Conservation (phyloP, 2,329 filamentous ascomycete genomes). For the Nannizzia gypsea region DNA sequence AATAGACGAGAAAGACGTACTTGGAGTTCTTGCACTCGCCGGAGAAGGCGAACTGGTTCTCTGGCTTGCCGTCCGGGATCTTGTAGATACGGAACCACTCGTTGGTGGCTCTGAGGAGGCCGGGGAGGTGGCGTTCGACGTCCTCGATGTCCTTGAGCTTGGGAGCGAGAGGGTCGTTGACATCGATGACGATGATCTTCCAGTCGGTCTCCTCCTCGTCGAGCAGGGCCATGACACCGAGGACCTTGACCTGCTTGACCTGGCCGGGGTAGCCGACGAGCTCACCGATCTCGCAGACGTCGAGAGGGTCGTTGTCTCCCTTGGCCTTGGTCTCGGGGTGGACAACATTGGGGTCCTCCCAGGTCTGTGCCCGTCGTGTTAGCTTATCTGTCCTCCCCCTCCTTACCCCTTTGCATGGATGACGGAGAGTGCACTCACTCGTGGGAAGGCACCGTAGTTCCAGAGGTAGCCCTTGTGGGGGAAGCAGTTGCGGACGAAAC, state of each 20-base stretch:
- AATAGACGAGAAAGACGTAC: slow-evolving; percentile 34
- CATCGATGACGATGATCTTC: slow-evolving; percentile 99
- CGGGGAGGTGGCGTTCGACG: slow-evolving; percentile 94
- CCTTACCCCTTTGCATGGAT: too few species aligned
- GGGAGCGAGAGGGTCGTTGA: slow-evolving; percentile 89
- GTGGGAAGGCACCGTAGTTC: slow-evolving; percentile 99
- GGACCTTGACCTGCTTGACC: slow-evolving; percentile 99
- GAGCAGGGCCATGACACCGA: slow-evolving; percentile 97
- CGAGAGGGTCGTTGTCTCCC: slow-evolving; percentile 97
- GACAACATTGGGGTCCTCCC: slow-evolving; percentile 92
- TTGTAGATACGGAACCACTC: slow-evolving; percentile 99
- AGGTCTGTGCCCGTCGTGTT: slow-evolving; percentile 52
- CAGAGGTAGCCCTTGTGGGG: slow-evolving; percentile 99
- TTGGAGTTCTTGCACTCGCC: slow-evolving; percentile 99
- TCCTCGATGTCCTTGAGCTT: slow-evolving; percentile 99
- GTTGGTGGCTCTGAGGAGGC: slow-evolving; percentile 92
- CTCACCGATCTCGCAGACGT: slow-evolving; percentile 99
- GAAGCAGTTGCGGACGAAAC: slow-evolving; percentile 99
- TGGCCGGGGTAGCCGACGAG: slow-evolving; percentile 91
- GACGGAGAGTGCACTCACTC: slow-evolving; percentile 47
- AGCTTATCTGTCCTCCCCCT: background rate
- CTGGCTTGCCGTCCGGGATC: slow-evolving; percentile 99
- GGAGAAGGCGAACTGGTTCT: slow-evolving; percentile 99
- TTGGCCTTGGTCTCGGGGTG: slow-evolving; percentile 99
- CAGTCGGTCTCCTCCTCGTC: slow-evolving; percentile 99